Conservation (phyloP, 1,139 yeast species). For the Yamadazyma atmosphaerica region DNA sequence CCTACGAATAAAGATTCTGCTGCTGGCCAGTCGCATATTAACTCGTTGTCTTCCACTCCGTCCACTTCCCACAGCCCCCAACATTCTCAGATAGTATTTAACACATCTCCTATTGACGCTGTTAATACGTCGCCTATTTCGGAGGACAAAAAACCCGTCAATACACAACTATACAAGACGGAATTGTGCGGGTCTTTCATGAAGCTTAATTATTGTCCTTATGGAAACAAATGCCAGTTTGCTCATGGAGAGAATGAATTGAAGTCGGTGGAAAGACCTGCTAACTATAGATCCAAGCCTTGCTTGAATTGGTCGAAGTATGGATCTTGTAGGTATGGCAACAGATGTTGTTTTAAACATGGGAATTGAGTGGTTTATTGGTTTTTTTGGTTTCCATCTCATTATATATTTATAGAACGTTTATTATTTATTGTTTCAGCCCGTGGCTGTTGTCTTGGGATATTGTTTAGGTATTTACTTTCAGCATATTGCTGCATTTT, state of each 20-base stretch:
- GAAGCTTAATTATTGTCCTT: slow-evolving; percentile 76
- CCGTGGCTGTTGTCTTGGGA: too few relatives aligned
- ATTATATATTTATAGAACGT: slow-evolving; percentile 1
- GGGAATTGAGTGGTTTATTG: slow-evolving; percentile 32
- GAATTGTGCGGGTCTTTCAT: slow-evolving; percentile 83
- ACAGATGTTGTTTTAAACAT: slow-evolving; percentile 89
- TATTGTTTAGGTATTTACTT: slow-evolving; percentile 1
- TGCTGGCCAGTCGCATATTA: not conserved
- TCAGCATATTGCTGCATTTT: too few relatives aligned
- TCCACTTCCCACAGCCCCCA: slow-evolving; percentile 1
- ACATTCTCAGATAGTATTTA: not conserved
- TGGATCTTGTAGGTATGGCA: slow-evolving; percentile 87
- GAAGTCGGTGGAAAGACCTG: slow-evolving; percentile 70
- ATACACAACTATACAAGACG: slow-evolving; percentile 81
- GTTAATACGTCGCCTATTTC: not conserved
- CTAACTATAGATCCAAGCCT: slow-evolving; percentile 89
- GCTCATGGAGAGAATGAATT: slow-evolving; percentile 87
- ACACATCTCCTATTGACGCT: not conserved
- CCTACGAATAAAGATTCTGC: not conserved
- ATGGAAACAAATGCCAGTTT: slow-evolving; percentile 89
- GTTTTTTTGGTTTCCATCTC: not conserved
- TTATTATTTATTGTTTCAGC: not conserved
- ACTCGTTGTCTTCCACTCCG: not conserved
- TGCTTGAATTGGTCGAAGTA: slow-evolving; percentile 85
- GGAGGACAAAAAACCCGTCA: slow-evolving; percentile 34